Base-by-base conservation (phyloP, 345 rosid species). In the Clarkia xantiana region DNA sequence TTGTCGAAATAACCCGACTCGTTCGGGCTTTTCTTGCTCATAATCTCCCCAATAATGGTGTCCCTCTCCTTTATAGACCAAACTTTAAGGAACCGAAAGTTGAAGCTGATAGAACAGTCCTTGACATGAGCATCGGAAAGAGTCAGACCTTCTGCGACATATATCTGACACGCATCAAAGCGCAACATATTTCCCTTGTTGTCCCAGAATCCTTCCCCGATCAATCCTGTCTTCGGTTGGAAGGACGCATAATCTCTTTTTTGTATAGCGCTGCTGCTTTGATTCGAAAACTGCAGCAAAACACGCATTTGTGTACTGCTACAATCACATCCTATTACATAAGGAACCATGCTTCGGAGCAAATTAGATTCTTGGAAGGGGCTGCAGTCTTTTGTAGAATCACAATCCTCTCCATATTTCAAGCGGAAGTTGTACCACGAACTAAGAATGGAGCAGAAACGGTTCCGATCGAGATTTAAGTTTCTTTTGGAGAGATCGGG, bases 131-230 rank as follows among this genome's bases (percentile, higher is more conserved):
- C 76, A 41, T 38, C 62, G 44, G 46, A 58, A 56, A 55, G 63
- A 22, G 81, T 62, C 40, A 48, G 55, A 1, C 62, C 34, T 0
- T 20, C 11, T 29, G 36, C 9, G 44, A 64, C 64, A 46, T 51
- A 49, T 25, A 74, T 49, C 25, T 63, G 55, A 23, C 72, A 71
- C 11, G 70, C 78, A 19, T 50, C 53, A 14, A 70, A 40, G 55
- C 54, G 57, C 14, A 74, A 62, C 40, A 16, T 54, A 45, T 75
- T 59, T 44, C 42, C 67, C 49, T 54, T 59, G 3, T 59, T 58
- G 41, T 71, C 81, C 81, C 81, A 77, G 19, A 51, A 7, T 38
- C 72, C 83, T 72, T 80, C 81, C 7, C 72, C 87, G 23, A 80
- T 50, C 42, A 79, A n/a, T 39, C 10, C 46, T 42, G 34, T 48